Evolutionary conservation across 225 moss, liverwort and hornwort species (phyloP).

Genomic region (Antitrichia curtipendula): DNA sequence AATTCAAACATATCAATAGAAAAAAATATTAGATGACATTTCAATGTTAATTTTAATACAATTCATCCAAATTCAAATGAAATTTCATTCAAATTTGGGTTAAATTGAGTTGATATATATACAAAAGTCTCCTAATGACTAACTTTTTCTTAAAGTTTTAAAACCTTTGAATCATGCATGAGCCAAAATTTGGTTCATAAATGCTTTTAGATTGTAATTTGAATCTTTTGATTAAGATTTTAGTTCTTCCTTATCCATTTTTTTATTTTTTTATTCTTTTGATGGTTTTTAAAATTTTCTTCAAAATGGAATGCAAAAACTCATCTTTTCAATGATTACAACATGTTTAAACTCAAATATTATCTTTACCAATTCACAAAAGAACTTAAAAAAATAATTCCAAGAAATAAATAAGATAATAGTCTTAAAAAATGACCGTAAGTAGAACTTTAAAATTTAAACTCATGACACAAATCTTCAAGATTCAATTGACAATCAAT

Average conservation of each 20-base stretch:
- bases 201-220: not conserved
- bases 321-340: too few species aligned
- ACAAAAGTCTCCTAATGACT: not conserved
- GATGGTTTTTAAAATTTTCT: too few species aligned
- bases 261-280: not conserved
- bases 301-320: not conserved
- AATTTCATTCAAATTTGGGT: not conserved
- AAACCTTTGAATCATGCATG: not conserved
- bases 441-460: not conserved
- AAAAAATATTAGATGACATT: not conserved
- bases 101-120: not conserved
- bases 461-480: not conserved
- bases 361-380: not conserved
- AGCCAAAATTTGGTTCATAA: fast-evolving
- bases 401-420: not conserved
- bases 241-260: not conserved
- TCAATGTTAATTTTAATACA: not conserved
- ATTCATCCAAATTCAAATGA: not conserved
- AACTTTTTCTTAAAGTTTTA: too few species aligned
- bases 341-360: not conserved
- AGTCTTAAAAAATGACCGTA: not conserved
- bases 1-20: not conserved
- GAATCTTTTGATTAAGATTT: not conserved
- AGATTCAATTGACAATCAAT: not conserved
- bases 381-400: not conserved